A percentile compares a stretch with the other conserved stretches of the same genome.
phyloP scores from a whole-genome alignment of 2,329 filamentous ascomycete species.

The Trichophyton verrucosum region DNA sequence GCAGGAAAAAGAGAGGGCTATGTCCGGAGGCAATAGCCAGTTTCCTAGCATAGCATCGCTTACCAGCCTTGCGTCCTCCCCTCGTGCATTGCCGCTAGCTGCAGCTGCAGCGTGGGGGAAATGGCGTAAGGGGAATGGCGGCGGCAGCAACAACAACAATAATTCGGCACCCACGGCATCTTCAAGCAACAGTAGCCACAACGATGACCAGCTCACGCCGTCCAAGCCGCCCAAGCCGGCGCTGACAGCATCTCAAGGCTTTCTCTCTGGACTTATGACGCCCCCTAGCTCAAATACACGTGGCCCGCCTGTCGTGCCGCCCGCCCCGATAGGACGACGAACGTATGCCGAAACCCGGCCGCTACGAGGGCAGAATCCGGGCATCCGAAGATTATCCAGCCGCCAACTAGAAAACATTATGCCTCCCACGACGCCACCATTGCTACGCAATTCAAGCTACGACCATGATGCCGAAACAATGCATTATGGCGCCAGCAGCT shows the following conservation, averaged over 20 bases:
- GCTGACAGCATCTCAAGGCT: constrained; percentile 43
- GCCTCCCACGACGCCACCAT: constrained; percentile 40
- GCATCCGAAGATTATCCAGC: constrained; percentile 18
- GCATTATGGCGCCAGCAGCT: constrained; percentile 35
- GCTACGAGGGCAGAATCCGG: constrained; percentile 21
- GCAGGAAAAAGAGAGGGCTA: constrained; percentile 78
- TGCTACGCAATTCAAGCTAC: constrained; percentile 44
- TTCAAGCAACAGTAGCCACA: constrained; percentile 18
- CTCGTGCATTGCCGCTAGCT: constrained; percentile 64
- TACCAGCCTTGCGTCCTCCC: constrained; percentile 63
- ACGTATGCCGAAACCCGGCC: constrained; percentile 25
- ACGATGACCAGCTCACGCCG: constrained; percentile 39
- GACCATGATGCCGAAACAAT: constrained; percentile 47
- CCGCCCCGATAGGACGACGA: constrained; percentile 10
- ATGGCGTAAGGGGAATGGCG: constrained; percentile 63
- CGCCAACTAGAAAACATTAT: constrained; percentile 21
- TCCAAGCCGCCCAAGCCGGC: constrained; percentile 37
- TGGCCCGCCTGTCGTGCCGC: constrained; percentile 18
- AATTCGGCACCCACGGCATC: constrained; percentile 35
- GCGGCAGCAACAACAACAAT: constrained; percentile 22
- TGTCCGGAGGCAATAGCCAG: constrained; percentile 51
- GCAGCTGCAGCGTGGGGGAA: constrained; percentile 96
- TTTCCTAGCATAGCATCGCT: constrained; percentile 67
- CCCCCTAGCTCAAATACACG: constrained; percentile 68
- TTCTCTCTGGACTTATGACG: constrained; percentile 71